A percentile compares a stretch with the other conserved stretches of the same genome.
These are phyloP conservation scores for Strobilomyces confusus DNA, from an alignment of 768 basidiomycete genomes.

Conservation along the genomic window DNA sequence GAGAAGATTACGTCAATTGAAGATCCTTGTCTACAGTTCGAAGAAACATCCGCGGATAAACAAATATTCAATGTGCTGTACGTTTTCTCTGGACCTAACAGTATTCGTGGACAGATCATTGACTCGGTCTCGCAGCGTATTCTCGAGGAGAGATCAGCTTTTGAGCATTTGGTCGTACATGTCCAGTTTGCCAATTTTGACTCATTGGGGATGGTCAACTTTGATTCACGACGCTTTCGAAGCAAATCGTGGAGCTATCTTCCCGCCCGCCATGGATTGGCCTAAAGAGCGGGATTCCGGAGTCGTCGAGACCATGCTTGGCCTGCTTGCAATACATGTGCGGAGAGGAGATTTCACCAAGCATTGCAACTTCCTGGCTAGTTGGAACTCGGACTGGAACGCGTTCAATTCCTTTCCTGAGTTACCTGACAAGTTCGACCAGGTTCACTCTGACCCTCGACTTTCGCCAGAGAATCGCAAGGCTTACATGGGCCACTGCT, in stretches of 20 bases:
- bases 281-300: conserved; percentile 1
- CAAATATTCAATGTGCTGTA: conserved; percentile 17
- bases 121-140: conserved; percentile 22
- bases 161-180: conserved; percentile 33
- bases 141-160: conserved; percentile 27
- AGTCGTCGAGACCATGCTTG: conserved; percentile 17
- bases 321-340: conserved; percentile 46
- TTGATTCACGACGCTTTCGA: conserved; percentile 29
- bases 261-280: conserved; percentile 13
- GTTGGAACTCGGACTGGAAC: conserved; percentile 33
- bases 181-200: conserved; percentile 31
- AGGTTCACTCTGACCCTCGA: conserved; percentile 26
- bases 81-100: not conserved
- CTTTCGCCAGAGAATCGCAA: conserved; percentile 19
- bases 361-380: conserved; percentile 41
- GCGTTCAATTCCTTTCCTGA: conserved; percentile 43
- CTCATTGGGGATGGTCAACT: conserved; percentile 34
- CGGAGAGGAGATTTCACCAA: conserved; percentile 45
- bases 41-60: conserved; percentile 15
- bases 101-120: not conserved
- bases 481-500: conserved; percentile 38
- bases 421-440: conserved; percentile 32
- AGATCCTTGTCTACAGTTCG: conserved; percentile 38
- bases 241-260: conserved; percentile 16
- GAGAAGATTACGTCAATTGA: conserved; percentile 30